These are phyloP conservation scores for Solanum chmielewskii DNA, from an alignment of 257 asterid genomes.

Conservation along the genomic window DNA sequence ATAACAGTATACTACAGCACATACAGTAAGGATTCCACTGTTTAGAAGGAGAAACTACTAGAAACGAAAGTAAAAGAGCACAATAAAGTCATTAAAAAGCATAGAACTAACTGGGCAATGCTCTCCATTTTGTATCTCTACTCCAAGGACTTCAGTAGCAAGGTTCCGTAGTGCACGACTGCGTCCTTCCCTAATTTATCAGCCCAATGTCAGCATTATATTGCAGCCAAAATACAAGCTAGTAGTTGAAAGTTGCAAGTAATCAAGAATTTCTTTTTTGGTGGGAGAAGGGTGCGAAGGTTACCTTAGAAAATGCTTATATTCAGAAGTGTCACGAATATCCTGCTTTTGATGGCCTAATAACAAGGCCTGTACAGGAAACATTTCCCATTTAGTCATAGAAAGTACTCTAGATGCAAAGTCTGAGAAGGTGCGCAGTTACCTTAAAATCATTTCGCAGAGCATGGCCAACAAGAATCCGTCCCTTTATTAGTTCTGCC, in stretches of 20 bases:
- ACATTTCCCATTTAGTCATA: neutral
- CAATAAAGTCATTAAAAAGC: neutral
- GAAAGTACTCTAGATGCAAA: neutral
- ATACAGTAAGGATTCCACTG: neutral
- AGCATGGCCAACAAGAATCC: slow-evolving; percentile 92
- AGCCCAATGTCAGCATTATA: neutral
- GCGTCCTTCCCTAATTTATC: slow-evolving; percentile 72
- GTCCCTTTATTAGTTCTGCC: slow-evolving; percentile 68
- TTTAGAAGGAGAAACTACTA: neutral
- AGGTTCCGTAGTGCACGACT: slow-evolving; percentile 76
- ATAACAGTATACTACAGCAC: neutral
- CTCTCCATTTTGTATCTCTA: slow-evolving; percentile 84
- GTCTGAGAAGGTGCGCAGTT: neutral
- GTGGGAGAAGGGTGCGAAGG: neutral
- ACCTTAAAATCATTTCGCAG: slow-evolving; percentile 88
- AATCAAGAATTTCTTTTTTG: neutral
- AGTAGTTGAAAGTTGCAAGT: neutral
- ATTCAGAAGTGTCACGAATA: slow-evolving; percentile 82
- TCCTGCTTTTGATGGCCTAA: slow-evolving; percentile 88
- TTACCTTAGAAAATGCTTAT: slow-evolving; percentile 60
- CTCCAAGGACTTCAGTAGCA: slow-evolving; percentile 56
- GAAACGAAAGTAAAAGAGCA: neutral
- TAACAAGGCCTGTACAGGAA: slow-evolving; percentile 59
- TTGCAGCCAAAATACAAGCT: neutral
- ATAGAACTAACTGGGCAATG: slow-evolving; percentile 75